Base-by-base conservation (phyloP, 169 alveolate genomes). In the Babesia caballi region DNA sequence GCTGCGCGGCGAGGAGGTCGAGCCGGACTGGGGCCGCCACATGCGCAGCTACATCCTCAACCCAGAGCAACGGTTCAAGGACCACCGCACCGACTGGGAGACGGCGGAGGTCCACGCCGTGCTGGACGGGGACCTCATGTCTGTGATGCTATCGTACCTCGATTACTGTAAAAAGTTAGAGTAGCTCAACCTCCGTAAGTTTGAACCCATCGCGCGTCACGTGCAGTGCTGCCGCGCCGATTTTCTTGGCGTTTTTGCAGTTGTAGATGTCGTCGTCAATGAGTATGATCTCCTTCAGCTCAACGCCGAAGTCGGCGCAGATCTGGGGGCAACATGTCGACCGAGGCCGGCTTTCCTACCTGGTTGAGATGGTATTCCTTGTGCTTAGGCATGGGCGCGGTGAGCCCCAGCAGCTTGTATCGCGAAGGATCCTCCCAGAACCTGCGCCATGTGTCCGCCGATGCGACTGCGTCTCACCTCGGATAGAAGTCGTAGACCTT, bases 241-340 rank as follows among this genome's bases (percentile, higher is more conserved):
- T 36, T 30, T 53, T 23, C 54, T 81, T 63, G 0, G 88, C 88
- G 67, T 72, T 63, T 47, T 19, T 60, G 49, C 88, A 81, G 54
- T 81, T 81, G 49, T 81, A 2, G n/a, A 81, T 59, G 59, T 81
- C 88, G 33, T 81, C 88, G 74, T 81, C 88, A 6, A 81, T 70
- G 33, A 81, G 83, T 30, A 81, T 71, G 46, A 81, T 81, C 71
- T 81, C 88, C 11, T 57, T 58, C 58, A 81, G 25, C 15, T 50
- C 36, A 23, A 81, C 61, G 32, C 54, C 53, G 50, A 63, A 70
- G 41, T 81, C 88, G 8, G 41, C 23, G 42, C 84, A 69, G 15
- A 71, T 65, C 88, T 81, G 60, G 12, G 40, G 19, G 15, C 11
- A 5, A 17, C 27, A 4, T 15, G 23, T 21, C 9, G 17, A 5